Conservation (phyloP, 2,329 filamentous ascomycete species). For the Venturia aucupariae region DNA sequence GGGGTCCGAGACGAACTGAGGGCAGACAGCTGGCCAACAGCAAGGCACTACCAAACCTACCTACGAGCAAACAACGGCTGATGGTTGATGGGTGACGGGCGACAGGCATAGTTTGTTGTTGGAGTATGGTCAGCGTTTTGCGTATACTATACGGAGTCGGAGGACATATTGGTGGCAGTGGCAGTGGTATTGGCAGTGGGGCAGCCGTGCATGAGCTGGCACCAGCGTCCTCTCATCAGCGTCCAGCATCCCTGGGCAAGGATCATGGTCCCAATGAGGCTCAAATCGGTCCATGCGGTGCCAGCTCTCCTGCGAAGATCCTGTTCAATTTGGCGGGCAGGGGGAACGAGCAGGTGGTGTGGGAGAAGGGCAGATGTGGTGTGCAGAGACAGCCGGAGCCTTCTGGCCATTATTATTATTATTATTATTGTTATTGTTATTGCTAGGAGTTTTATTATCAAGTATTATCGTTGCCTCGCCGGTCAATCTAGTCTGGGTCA, state of each 20-base stretch:
- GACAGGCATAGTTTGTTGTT: neutral
- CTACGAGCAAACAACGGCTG: neutral
- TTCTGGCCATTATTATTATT: too few species aligned
- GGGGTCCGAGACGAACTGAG: neutral
- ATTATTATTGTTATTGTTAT: too few species aligned
- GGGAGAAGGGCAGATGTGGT: too few species aligned
- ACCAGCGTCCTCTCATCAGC: neutral
- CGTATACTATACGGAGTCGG: neutral
- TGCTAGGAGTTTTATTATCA: too few species aligned
- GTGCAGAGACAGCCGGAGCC: too few species aligned
- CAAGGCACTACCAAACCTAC: neutral
- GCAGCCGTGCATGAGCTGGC: too few species aligned
- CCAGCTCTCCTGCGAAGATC: neutral
- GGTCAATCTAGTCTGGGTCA: neutral
- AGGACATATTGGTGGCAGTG: too few species aligned
- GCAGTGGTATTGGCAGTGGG: too few species aligned
- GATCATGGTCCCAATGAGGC: neutral
- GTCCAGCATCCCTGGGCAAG: neutral
- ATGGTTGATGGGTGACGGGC: neutral
- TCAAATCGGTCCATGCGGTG: neutral
- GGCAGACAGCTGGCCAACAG: neutral
- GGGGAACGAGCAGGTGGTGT: neutral
- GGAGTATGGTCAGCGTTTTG: neutral
- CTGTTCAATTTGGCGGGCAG: neutral
- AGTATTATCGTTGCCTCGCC: too few species aligned